These are phyloP conservation scores for Leishmania aethiopica DNA, from an alignment of 208 protist genomes.

Conservation along the genomic window DNA sequence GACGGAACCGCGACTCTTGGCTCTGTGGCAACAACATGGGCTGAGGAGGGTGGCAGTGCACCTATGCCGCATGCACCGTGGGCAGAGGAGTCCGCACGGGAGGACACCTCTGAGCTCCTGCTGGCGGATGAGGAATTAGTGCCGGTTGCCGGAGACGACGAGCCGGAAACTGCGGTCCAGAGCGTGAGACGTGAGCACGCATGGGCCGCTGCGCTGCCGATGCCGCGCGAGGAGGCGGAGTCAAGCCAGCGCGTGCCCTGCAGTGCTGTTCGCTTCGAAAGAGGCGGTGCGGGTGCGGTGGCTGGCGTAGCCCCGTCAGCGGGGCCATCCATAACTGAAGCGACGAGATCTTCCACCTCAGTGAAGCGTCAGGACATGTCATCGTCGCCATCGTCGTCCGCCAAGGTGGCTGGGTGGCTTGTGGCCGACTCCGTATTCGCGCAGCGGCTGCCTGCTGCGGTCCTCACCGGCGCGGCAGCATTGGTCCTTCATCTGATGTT, in stretches of 20 bases:
- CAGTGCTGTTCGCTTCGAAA: not conserved
- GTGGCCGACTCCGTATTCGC: slow-evolving; percentile 24
- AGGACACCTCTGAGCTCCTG: not conserved
- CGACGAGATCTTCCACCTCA: not conserved
- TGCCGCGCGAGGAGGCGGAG: slow-evolving; percentile 9
- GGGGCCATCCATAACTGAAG: not conserved
- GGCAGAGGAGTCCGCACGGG: not conserved
- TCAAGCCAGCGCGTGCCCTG: not conserved
- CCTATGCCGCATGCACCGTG: not conserved
- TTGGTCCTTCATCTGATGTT: slow-evolving; percentile 14
- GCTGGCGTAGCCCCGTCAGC: not conserved
- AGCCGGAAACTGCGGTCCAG: not conserved
- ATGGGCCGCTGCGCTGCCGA: not conserved
- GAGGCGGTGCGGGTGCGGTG: not conserved
- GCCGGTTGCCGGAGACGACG: not conserved
- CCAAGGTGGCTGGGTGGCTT: not conserved
- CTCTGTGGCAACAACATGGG: too few relatives aligned
- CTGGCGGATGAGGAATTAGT: not conserved
- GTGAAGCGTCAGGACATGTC: not conserved
- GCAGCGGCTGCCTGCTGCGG: slow-evolving; percentile 9
- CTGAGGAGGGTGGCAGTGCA: not conserved
- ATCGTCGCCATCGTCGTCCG: not conserved
- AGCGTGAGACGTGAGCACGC: not conserved
- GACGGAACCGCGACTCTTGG: not conserved
- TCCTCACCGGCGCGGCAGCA: slow-evolving; percentile 24